Conservation (phyloP, 805 yeast genomes). For the Lipomyces yamadae region DNA sequence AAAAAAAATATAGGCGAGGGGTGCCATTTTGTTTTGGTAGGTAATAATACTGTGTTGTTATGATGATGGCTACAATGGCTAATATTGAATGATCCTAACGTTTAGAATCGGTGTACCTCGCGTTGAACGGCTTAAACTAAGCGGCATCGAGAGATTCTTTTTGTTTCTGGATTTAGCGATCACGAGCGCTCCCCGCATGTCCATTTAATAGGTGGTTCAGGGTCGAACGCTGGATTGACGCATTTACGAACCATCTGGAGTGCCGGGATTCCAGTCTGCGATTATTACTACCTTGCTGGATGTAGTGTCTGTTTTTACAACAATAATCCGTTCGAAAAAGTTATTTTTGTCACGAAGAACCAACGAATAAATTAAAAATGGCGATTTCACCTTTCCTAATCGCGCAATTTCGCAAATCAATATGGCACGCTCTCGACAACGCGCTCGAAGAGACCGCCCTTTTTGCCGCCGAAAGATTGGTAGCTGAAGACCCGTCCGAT, state of each 20-base stretch:
- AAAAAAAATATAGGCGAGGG: too few species aligned
- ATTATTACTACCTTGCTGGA: neutral
- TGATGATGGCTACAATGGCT: too few species aligned
- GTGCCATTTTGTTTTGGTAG: too few species aligned
- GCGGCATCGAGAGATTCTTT: too few species aligned
- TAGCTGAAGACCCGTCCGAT: slow-evolving; percentile 63
- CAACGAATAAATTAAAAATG: neutral
- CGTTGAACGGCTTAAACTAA: too few species aligned
- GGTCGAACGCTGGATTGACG: too few species aligned
- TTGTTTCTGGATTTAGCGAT: too few species aligned
- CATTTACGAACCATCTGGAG: neutral
- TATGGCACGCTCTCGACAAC: slow-evolving; percentile 73
- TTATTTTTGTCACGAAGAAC: neutral
- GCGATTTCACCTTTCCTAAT: neutral
- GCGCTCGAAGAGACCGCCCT: slow-evolving; percentile 76
- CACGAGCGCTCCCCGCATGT: neutral
- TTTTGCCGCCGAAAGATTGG: slow-evolving; percentile 80
- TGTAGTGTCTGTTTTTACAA: neutral
- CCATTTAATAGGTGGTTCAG: neutral
- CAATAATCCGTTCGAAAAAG: neutral
- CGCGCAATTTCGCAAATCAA: slow-evolving; percentile 51
- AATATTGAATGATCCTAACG: too few species aligned
- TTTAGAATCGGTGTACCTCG: too few species aligned
- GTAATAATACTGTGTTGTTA: too few species aligned
- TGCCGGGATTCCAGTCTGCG: neutral